Evolutionary conservation across 768 basidiomycete genomes (phyloP), one percentile per base, ranked within the genome.

Genomic region (Austroboletus festivus): DNA sequence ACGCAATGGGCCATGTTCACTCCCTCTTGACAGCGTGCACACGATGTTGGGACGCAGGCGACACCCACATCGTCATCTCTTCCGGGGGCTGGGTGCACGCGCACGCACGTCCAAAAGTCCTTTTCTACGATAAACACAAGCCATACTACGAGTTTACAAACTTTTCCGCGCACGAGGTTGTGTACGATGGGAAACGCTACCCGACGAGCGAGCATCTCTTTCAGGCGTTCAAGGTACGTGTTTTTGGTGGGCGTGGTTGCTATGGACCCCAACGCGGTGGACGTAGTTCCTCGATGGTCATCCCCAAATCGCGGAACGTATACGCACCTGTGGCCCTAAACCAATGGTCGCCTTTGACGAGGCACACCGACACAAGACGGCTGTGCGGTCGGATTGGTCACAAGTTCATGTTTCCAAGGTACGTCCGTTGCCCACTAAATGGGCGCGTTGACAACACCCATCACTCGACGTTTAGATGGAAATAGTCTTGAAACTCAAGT

Each of bases 161-260:
- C 56, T 86, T 86, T 58, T 86, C 86, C 1, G 63, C 79, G 0
- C 83, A 86, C 63, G 73, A 80, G n/a, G 81, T 89, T 8, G 59
- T 74, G 16, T 83, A 85, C 55, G 73, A 79, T 20, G 79, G 80
- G 18, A 82, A 80, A 58, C 69, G 68, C 35, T 89, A 87, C 54
- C 83, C 84, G 0, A 89, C 86, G 7, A 84, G 83, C 61, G 86
- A 87, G 57, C 86, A 88, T 63, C 75, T 88, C 18, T 87, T 86
- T 56, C 85, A 87, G 57, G 84, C 86, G 0, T 82, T 85, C 71
- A 87, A 86, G 65, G 83, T 80, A 47, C n/a, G 62, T 20, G 8
- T 28, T 34, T 9, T 35, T n/a, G n/a, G n/a, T n/a, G n/a, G n/a
- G n/a, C n/a, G n/a, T n/a, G n/a, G n/a, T n/a, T 13, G 30, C 7